Base-by-base conservation (phyloP, 352 stramenopile species). In the Phytophthora syringae region DNA sequence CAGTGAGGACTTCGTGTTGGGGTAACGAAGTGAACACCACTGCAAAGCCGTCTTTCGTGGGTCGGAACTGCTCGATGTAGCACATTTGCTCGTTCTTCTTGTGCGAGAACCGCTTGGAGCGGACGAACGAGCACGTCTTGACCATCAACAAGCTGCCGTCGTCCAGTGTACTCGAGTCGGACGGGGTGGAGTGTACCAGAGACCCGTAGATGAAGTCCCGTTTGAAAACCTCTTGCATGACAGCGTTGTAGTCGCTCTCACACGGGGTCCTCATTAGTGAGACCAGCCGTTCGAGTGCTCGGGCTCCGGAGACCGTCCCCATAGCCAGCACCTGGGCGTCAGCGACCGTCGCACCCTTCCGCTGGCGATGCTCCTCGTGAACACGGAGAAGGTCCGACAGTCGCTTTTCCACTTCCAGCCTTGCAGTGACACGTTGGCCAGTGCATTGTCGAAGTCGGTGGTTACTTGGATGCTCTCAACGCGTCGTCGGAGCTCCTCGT, bases 201-300 rank as follows among this genome's bases (percentile, higher is more conserved):
- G 74, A 79, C 2, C 77, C 75, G 51, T 80, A 82, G 54, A 86
- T 82, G 36, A 84, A 86, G 30, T 82, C 60, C 0, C 67, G 51
- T 48, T 77, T 67, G 70, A 77, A 82, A 4, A 84, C 25, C 6
- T 64, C 34, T 21, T 71, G 65, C 75, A 86, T 84, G n/a, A 73
- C 27, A 1, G 39, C 49, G 43, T 83, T 83, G 47, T 67, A 78
- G 36, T 74, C 69, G 34, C 42, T 77, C 43, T 83, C 74, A 25
- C 55, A 73, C 5, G 64, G 39, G 0, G 65, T 72, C 7, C 65
- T 27, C 24, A 86, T 40, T 2, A 70, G 40, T 6, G 62, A 63
- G 4, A 64, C 54, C 37, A 79, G 30, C 16, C 30, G 45, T 25
- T 76, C 67, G 1, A 79, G 22, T 4, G 67, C 67, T 5, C 67